A percentile compares a stretch with the other conserved stretches of the same genome.
phyloP scores from a whole-genome alignment of 192 early-diverging fungal genomes.

The Backusella circina region DNA sequence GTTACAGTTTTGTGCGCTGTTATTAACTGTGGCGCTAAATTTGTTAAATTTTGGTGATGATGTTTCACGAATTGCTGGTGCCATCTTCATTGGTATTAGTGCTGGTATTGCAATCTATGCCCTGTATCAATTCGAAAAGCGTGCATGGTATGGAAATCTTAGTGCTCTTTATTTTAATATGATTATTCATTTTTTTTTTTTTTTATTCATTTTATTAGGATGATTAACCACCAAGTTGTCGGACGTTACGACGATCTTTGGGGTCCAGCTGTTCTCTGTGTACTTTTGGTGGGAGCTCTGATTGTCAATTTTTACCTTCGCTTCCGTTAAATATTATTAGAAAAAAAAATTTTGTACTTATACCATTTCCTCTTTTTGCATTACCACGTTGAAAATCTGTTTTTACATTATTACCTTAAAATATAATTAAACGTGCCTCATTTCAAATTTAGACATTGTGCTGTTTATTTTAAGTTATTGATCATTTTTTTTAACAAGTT shows the following conservation, averaged over 20 bases:
- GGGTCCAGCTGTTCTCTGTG: constrained; percentile 71
- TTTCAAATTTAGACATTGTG: background rate
- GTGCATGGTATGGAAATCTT: constrained; percentile 25
- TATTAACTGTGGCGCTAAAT: constrained; percentile 68
- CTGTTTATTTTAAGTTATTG: background rate
- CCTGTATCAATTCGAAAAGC: constrained; percentile 27
- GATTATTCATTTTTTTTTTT: background rate
- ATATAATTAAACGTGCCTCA: background rate
- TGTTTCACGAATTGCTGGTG: constrained; percentile 53
- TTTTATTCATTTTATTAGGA: constrained; percentile 5
- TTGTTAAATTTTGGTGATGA: constrained; percentile 74
- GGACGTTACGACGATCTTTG: constrained; percentile 76
- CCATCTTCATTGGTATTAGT: constrained; percentile 36
- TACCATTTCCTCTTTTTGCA: background rate
- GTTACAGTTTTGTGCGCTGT: constrained; percentile 72
- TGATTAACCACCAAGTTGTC: constrained; percentile 32
- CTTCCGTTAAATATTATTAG: constrained; percentile 13
- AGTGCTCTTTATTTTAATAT: background rate
- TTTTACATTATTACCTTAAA: background rate
- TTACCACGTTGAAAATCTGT: background rate
- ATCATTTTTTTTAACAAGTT: background rate
- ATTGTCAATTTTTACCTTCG: constrained; percentile 31
- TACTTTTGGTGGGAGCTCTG: constrained; percentile 63
- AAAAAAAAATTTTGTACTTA: background rate
- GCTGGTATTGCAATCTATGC: constrained; percentile 22